Evolutionary conservation across 257 asterid species (phyloP), one percentile per base, ranked within the genome.

Genomic region (Nicotiana attenuata): DNA sequence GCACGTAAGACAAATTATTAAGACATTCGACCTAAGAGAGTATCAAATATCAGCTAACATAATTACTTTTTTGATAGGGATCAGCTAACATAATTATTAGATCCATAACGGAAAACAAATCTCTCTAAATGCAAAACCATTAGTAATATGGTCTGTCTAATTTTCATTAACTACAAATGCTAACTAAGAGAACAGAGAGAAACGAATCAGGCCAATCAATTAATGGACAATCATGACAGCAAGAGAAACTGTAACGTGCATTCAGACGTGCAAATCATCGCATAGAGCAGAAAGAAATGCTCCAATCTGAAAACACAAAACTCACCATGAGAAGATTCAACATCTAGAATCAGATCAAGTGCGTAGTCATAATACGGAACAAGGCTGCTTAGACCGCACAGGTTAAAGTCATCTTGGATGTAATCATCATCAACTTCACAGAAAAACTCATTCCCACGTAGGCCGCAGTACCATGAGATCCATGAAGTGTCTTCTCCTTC

Each of bases 381-480:
- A 73, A 87, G 93, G 83, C 89, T 77, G 85, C 92, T 88, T 83
- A 90, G 82, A 57, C 93, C 92, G 5, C 93, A 90, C 17, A 90
- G 89, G 81, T 90, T 89, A 76, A 90, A 90, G 81, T 88, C 91
- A 83, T 90, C 93, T 85, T 90, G 93, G 81, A 90, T 88, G 83
- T 90, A 90, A 56, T 90, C 93, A 76, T 90, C 93, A 31, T 90
- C 93, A 83, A 88, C 87, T 80, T 90, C 93, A 71, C 91, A 90
- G 86, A 86, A 90, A 76, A 88, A 88, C 82, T 90, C 93, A 83
- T 90, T 90, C 15, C 93, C 90, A 24, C 93, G 91, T 47, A 90
- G 86, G 77, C 85, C 87, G 87, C 93, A 89, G 68, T 89, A 90
- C 92, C 93, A 89, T 57, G 91, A 82, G 55, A 90, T 89, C 93